Evolutionary conservation across 495 filamentous ascomycete genomes (phyloP).

Genomic region (Xylaria nigripes): DNA sequence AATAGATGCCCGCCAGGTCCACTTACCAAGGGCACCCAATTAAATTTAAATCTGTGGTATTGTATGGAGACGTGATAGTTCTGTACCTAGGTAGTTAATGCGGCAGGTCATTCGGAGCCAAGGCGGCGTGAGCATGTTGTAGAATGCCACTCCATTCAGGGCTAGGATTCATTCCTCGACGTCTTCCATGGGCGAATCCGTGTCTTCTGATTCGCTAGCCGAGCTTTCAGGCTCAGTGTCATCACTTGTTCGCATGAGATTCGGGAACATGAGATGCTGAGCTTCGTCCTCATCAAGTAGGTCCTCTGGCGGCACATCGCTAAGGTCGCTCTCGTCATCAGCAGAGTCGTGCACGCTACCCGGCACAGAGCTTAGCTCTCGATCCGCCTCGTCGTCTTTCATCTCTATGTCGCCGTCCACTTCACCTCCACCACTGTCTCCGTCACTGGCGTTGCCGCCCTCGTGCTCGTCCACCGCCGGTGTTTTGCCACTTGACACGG

Average conservation of each 20-base stretch:
- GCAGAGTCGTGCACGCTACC: constrained; percentile 65
- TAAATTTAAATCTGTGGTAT: too few species aligned
- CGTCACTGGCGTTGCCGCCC: constrained; percentile 15
- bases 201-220: constrained; percentile 1
- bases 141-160: too few species aligned
- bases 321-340: constrained; percentile 75
- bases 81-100: too few species aligned
- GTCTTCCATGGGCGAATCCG: constrained; percentile 4
- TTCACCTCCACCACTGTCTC: constrained; percentile 31
- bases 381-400: constrained; percentile 26
- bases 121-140: too few species aligned
- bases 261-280: constrained; percentile 34
- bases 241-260: constrained; percentile 3
- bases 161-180: neutral
- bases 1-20: too few species aligned
- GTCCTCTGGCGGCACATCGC: constrained; percentile 51
- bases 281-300: constrained; percentile 39
- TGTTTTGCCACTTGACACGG: constrained; percentile 34
- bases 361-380: constrained; percentile 34
- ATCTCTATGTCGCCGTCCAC: constrained; percentile 22
- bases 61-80: too few species aligned
- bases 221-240: constrained; percentile 2
- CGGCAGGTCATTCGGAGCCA: too few species aligned
- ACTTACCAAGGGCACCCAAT: too few species aligned
- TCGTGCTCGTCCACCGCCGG: constrained; percentile 21